phyloP scores from a whole-genome alignment of 805 yeast genomes.

The Spathaspora sp. region DNA sequence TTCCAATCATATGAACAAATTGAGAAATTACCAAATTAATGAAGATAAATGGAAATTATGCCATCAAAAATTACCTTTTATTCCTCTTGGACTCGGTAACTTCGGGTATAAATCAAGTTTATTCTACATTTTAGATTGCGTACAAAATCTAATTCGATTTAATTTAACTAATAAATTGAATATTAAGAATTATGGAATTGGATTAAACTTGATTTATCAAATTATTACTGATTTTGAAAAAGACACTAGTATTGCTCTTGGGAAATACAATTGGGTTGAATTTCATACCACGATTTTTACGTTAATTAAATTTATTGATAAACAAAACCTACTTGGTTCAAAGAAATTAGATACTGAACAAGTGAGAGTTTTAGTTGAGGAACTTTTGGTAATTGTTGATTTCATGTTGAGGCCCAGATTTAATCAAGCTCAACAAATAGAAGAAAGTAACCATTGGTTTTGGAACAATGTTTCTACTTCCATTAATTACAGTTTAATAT shows the following conservation, averaged over 20 bases:
- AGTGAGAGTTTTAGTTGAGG: slow-evolving; percentile 20
- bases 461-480: slow-evolving; percentile 18
- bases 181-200: slow-evolving; percentile 26
- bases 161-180: slow-evolving; percentile 35
- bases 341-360: slow-evolving; percentile 12
- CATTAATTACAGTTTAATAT: slow-evolving; percentile 27
- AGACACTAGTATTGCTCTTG: slow-evolving; percentile 13
- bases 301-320: slow-evolving; percentile 26
- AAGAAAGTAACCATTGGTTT: slow-evolving; percentile 5
- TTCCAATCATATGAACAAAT: slow-evolving; percentile 4
- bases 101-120: slow-evolving; percentile 25
- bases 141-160: slow-evolving; percentile 29
- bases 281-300: slow-evolving; percentile 26
- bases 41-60: slow-evolving; percentile 41
- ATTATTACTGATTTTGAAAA: slow-evolving; percentile 14
- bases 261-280: slow-evolving; percentile 33
- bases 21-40: slow-evolving; percentile 19
- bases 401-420: slow-evolving; percentile 15
- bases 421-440: slow-evolving; percentile 12
- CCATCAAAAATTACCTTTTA: slow-evolving; percentile 34
- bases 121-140: slow-evolving; percentile 29
- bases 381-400: slow-evolving; percentile 18
- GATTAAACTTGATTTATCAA: slow-evolving; percentile 22
- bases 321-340: slow-evolving; percentile 13
- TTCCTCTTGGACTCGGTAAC: slow-evolving; percentile 22